A percentile compares a stretch with the other conserved stretches of the same genome.
phyloP scores from a whole-genome alignment of 305 asterid species.

The Fraxinus paxiana region DNA sequence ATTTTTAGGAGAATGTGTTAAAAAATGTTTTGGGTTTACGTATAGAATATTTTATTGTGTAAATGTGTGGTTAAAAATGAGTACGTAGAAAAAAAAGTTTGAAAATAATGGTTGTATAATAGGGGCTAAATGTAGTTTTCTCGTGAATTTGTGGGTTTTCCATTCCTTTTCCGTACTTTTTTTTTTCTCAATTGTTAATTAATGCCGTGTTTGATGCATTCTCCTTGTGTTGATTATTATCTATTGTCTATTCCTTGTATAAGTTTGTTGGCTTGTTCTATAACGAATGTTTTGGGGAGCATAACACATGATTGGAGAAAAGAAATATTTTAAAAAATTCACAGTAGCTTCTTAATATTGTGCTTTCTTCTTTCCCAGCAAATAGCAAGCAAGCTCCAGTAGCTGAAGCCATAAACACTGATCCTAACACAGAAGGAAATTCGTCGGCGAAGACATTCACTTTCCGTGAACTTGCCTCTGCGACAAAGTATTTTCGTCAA shows the following conservation, averaged over 20 bases:
- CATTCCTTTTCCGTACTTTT: neutral
- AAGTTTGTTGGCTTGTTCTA: neutral
- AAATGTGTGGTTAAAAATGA: neutral
- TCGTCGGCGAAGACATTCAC: slow-evolving; percentile 32
- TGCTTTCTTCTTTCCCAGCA: slow-evolving; percentile 19
- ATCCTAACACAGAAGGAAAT: slow-evolving; percentile 15
- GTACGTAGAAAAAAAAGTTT: neutral
- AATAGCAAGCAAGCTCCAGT: slow-evolving; percentile 16
- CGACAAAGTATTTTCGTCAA: slow-evolving; percentile 47
- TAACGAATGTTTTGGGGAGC: neutral
- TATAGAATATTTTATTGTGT: neutral
- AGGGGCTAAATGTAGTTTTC: neutral
- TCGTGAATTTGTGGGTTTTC: neutral
- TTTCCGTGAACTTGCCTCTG: slow-evolving; percentile 51
- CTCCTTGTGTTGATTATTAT: neutral
- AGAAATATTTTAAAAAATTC: neutral
- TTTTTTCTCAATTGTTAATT: neutral
- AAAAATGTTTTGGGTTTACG: too few species aligned
- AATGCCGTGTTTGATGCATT: neutral
- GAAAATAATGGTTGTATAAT: neutral
- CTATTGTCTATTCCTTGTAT: neutral
- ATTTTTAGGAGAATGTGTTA: too few species aligned
- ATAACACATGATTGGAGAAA: neutral
- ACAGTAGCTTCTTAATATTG: slow-evolving; percentile 4
- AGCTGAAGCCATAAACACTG: slow-evolving; percentile 8